A percentile compares a stretch with the other conserved stretches of the same genome.
These are phyloP conservation scores for Ascochyta lentis DNA, from an alignment of 2,329 filamentous ascomycete genomes.

Conservation along the genomic window DNA sequence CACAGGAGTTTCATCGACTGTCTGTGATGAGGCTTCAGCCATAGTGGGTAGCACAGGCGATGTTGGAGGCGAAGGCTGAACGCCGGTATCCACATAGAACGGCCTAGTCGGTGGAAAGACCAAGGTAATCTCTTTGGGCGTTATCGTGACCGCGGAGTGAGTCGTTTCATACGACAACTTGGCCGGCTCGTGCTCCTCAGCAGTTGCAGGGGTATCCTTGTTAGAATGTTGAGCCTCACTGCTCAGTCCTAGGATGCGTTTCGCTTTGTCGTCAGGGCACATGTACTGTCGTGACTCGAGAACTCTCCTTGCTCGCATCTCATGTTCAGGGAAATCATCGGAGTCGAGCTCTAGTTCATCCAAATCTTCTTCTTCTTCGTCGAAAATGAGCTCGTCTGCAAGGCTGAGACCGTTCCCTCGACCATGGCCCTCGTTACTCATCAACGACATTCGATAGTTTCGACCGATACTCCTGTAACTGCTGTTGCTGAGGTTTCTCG, in stretches of 20 bases:
- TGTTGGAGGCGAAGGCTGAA: conserved; percentile 83
- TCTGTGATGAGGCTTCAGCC: conserved; percentile 32
- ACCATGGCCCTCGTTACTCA: conserved; percentile 60
- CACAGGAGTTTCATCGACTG: conserved; percentile 28
- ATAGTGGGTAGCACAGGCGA: conserved; percentile 64
- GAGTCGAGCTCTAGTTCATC: conserved; percentile 68
- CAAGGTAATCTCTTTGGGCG: conserved; percentile 37
- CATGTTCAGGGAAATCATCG: conserved; percentile 61
- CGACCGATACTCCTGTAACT: conserved; percentile 59
- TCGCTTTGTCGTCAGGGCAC: conserved; percentile 54
- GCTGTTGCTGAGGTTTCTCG: conserved; percentile 61
- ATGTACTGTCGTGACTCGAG: conserved; percentile 52
- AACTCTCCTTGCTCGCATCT: conserved; percentile 48
- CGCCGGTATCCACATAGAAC: conserved; percentile 74
- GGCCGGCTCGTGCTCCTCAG: conserved; percentile 33
- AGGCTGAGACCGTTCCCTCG: conserved; percentile 75
- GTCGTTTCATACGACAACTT: conserved; percentile 32
- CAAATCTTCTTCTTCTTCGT: conserved; percentile 71
- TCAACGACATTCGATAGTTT: conserved; percentile 74
- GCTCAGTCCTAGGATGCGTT: conserved; percentile 53
- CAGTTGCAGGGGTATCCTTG: conserved; percentile 29
- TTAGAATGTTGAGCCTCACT: conserved; percentile 32
- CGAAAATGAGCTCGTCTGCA: conserved; percentile 89
- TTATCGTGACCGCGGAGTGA: conserved; percentile 31
- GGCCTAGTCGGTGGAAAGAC: conserved; percentile 46